Evolutionary conservation across 495 filamentous ascomycete genomes (phyloP).

Genomic region (Parachaetomium inaequale): DNA sequence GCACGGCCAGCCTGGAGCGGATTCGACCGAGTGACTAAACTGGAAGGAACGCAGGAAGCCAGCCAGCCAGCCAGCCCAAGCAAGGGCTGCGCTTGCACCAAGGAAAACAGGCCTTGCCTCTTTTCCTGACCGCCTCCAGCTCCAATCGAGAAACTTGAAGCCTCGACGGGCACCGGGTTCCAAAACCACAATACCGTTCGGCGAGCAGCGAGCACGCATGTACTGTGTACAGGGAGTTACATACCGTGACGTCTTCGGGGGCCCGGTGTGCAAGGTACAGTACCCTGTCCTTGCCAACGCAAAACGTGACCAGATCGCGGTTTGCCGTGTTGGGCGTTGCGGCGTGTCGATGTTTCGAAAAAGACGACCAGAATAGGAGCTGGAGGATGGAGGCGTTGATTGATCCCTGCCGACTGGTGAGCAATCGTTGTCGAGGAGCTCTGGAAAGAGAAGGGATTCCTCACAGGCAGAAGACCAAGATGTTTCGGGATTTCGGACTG

Average conservation of each 20-base stretch:
- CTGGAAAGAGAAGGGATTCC: neutral
- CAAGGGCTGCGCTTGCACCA: neutral
- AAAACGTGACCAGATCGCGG: neutral
- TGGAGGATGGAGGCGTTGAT: neutral
- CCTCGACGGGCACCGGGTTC: neutral
- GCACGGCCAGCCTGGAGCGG: conserved; percentile 1
- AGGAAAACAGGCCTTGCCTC: conserved; percentile 12
- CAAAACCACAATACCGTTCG: too few species aligned
- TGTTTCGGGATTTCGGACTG: conserved; percentile 12
- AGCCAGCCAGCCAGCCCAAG: neutral
- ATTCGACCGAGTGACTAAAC: conserved; percentile 15
- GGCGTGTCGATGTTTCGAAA: neutral
- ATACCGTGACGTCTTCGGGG: too few species aligned
- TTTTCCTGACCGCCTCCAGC: conserved; percentile 3
- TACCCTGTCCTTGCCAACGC: neutral
- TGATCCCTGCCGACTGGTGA: neutral
- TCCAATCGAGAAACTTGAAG: neutral
- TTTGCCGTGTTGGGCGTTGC: neutral
- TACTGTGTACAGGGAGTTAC: neutral
- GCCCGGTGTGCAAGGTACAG: neutral
- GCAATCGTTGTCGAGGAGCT: neutral
- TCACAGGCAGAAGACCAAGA: neutral
- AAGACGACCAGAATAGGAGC: neutral
- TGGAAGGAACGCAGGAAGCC: conserved; percentile 2
- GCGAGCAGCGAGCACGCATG: too few species aligned